A percentile compares a stretch with the other conserved stretches of the same genome.
These are phyloP conservation scores for Nepenthes gracilis DNA, from an alignment of 148 eudicot genomes.

Conservation along the genomic window DNA sequence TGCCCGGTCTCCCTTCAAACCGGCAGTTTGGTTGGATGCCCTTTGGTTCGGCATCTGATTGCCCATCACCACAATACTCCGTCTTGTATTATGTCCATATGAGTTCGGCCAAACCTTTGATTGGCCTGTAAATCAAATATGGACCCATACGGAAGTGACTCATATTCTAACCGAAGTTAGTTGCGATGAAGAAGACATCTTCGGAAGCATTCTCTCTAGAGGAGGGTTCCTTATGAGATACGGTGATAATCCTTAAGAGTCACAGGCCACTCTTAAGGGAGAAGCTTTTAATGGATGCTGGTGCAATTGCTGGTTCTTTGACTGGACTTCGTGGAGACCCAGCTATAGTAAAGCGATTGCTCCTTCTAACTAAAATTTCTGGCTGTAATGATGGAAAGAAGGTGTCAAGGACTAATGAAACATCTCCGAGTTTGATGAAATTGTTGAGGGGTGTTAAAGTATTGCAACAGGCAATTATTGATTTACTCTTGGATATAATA, in stretches of 20 bases:
- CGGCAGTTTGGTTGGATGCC: too few species aligned
- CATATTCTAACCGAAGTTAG: neutral
- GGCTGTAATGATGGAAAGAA: neutral
- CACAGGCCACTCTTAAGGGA: neutral
- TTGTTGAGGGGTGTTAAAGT: neutral
- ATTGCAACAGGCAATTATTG: neutral
- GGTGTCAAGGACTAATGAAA: neutral
- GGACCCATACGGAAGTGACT: too few species aligned
- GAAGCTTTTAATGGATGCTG: neutral
- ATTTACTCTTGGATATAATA: neutral
- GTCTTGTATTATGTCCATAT: too few species aligned
- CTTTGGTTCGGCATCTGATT: too few species aligned
- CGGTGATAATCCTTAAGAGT: neutral
- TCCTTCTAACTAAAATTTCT: neutral
- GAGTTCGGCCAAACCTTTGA: too few species aligned
- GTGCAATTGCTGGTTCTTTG: neutral
- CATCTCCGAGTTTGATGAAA: neutral
- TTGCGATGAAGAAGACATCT: neutral
- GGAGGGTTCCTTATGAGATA: neutral
- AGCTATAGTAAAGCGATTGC: neutral
- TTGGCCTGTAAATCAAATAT: too few species aligned
- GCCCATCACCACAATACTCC: too few species aligned
- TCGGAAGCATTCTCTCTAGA: neutral
- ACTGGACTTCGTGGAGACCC: neutral
- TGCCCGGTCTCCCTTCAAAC: too few species aligned